Evolutionary conservation across 495 filamentous ascomycete genomes (phyloP).

Genomic region (Lasiosphaeriaceae sp.): DNA sequence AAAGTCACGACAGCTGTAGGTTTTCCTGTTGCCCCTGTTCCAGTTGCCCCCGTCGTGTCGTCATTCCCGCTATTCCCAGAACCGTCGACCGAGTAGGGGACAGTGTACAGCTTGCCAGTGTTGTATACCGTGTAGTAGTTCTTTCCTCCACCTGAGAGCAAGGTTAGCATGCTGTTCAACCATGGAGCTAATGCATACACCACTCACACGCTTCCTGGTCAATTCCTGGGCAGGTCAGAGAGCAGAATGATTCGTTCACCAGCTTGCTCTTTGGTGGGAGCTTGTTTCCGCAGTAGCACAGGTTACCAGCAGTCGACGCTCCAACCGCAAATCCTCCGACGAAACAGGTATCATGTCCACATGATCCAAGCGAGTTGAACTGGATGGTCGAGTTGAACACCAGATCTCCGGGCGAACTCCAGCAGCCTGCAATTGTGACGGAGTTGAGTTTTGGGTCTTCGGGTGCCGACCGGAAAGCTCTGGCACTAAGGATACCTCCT

Average conservation of each 20-base stretch:
- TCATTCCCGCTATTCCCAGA: background rate
- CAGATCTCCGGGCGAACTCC: slow-evolving; percentile 21
- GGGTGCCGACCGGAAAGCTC: background rate
- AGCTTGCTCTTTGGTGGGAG: slow-evolving; percentile 48
- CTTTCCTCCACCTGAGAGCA: slow-evolving; percentile 48
- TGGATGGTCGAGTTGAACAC: slow-evolving; percentile 8
- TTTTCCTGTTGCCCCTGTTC: background rate
- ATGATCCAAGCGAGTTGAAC: slow-evolving; percentile 16
- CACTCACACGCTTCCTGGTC: slow-evolving; percentile 55
- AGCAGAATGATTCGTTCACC: slow-evolving; percentile 51
- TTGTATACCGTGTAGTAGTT: slow-evolving; percentile 47
- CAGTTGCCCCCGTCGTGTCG: background rate
- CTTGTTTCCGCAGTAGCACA: slow-evolving; percentile 60
- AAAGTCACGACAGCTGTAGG: background rate
- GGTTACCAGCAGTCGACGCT: slow-evolving; percentile 15
- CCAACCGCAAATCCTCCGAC: slow-evolving; percentile 8
- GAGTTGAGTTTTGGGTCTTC: background rate
- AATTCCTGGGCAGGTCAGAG: slow-evolving; percentile 54
- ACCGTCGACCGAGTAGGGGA: slow-evolving; percentile 11
- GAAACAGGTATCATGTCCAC: slow-evolving; percentile 15
- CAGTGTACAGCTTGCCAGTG: slow-evolving; percentile 35
- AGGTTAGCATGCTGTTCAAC: slow-evolving; percentile 1
- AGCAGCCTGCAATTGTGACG: slow-evolving; percentile 28
- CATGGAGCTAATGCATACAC: background rate
- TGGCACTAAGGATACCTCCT: too few species aligned